These are phyloP conservation scores for Peribolospora kevripleyi DNA, from an alignment of 768 basidiomycete species.

Conservation along the genomic window DNA sequence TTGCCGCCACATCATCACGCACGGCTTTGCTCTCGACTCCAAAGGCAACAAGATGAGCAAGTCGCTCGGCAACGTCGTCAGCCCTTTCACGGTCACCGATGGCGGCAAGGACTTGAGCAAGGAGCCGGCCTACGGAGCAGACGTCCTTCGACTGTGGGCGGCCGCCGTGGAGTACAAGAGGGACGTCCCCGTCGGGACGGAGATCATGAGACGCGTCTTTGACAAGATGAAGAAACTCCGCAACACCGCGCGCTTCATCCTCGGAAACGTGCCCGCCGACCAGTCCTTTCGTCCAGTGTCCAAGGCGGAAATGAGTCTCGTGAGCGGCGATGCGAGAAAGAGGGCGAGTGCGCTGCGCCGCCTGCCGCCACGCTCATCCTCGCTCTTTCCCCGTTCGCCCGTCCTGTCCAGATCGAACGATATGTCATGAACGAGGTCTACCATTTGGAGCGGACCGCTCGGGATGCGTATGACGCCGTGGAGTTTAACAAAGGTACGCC, in stretches of 20 bases:
- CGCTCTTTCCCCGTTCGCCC: neutral
- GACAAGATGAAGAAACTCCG: slow-evolving; percentile 62
- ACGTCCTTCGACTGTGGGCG: slow-evolving; percentile 70
- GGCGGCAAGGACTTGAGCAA: slow-evolving; percentile 51
- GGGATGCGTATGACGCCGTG: slow-evolving; percentile 43
- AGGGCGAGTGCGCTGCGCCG: neutral
- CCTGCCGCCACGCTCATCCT: neutral
- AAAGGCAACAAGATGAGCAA: slow-evolving; percentile 91
- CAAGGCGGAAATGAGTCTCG: neutral
- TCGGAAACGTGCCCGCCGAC: slow-evolving; percentile 41
- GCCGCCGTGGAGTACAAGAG: slow-evolving; percentile 72
- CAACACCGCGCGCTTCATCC: slow-evolving; percentile 61
- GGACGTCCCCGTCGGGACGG: slow-evolving; percentile 66
- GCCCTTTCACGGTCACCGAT: slow-evolving; percentile 52
- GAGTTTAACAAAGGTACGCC: slow-evolving; percentile 56
- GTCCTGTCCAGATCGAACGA: slow-evolving; percentile 39
- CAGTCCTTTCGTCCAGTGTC: too few species aligned
- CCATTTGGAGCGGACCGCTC: slow-evolving; percentile 38
- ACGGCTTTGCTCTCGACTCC: slow-evolving; percentile 88
- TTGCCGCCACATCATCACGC: slow-evolving; percentile 64
- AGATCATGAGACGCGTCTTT: slow-evolving; percentile 44
- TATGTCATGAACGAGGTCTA: slow-evolving; percentile 70
- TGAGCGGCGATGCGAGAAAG: neutral
- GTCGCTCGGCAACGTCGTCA: slow-evolving; percentile 71
- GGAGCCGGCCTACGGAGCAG: slow-evolving; percentile 59